phyloP scores from a whole-genome alignment of 768 basidiomycete species.

The Epithele typhae region DNA sequence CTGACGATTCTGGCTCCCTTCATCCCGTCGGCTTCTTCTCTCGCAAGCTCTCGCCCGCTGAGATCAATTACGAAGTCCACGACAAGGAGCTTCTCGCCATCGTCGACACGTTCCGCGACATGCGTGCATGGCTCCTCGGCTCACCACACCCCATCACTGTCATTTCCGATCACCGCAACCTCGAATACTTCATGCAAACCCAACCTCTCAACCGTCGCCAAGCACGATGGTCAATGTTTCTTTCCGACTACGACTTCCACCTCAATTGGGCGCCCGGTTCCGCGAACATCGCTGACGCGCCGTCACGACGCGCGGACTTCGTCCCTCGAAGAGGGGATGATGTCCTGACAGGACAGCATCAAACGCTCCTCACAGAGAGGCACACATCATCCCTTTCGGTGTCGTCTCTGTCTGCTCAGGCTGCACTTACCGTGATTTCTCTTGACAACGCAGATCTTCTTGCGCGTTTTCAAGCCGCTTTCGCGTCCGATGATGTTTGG shows the following conservation, averaged over 20 bases:
- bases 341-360: constrained; percentile 3
- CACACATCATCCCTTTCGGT: not conserved
- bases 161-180: constrained; percentile 34
- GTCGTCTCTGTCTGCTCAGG: not conserved
- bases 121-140: constrained; percentile 22
- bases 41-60: constrained; percentile 21
- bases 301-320: constrained; percentile 21
- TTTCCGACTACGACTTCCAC: constrained; percentile 30
- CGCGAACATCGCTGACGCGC: constrained; percentile 19
- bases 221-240: constrained; percentile 30
- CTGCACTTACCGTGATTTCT: constrained; percentile 19
- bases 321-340: constrained; percentile 20
- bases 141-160: constrained; percentile 13
- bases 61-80: constrained; percentile 46
- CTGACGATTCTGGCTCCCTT: constrained; percentile 14
- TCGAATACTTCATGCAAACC: constrained; percentile 32
- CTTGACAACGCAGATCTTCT: constrained; percentile 18
- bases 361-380: constrained; percentile 6
- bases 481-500: constrained; percentile 14
- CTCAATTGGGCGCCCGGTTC: constrained; percentile 28
- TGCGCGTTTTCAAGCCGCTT: constrained; percentile 15
- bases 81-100: constrained; percentile 49
- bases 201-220: constrained; percentile 31
- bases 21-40: constrained; percentile 32
- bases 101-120: constrained; percentile 27